A percentile compares a stretch with the other conserved stretches of the same genome.
phyloP scores from a whole-genome alignment of 768 basidiomycete genomes.

The Boletus tylopilopsis region DNA sequence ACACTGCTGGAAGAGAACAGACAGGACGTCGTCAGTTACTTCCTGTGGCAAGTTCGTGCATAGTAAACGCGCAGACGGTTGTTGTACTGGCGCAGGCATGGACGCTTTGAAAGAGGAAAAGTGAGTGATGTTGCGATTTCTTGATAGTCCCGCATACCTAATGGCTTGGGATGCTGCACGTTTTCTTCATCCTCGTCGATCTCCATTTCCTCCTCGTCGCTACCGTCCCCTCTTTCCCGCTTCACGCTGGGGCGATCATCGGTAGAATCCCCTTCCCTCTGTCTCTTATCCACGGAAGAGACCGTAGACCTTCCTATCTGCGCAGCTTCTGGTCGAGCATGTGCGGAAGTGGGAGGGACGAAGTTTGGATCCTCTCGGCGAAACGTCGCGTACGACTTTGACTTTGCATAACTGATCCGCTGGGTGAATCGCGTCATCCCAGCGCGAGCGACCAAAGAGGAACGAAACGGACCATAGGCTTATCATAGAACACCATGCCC shows the following conservation, averaged over 20 bases:
- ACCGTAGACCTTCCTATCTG: constrained; percentile 38
- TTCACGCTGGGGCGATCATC: constrained; percentile 59
- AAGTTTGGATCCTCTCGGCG: constrained; percentile 78
- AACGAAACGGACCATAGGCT: constrained; percentile 68
- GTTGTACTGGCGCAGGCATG: constrained; percentile 48
- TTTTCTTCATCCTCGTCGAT: constrained; percentile 85
- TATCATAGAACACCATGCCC: constrained; percentile 91
- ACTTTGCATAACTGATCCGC: constrained; percentile 90
- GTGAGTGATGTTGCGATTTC: constrained; percentile 6
- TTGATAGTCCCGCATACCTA: constrained; percentile 42
- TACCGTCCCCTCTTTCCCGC: constrained; percentile 62
- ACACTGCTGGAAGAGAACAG: constrained; percentile 89
- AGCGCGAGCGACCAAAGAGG: background rate
- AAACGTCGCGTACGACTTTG: constrained; percentile 82
- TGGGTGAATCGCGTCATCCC: constrained; percentile 32
- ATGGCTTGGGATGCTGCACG: constrained; percentile 36
- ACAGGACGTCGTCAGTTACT: constrained; percentile 82
- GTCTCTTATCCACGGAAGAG: constrained; percentile 53
- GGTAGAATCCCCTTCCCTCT: constrained; percentile 56
- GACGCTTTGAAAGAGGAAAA: constrained; percentile 25
- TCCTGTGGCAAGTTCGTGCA: constrained; percentile 90
- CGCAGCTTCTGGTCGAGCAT: constrained; percentile 47
- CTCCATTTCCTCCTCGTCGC: constrained; percentile 89
- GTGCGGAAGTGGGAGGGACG: constrained; percentile 63
- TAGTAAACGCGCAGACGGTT: constrained; percentile 58